Percentiles rank a stretch among this genome's conserved stretches.
Evolutionary conservation across 768 basidiomycete species (phyloP).

Genomic region (Pisolithus sp.): DNA sequence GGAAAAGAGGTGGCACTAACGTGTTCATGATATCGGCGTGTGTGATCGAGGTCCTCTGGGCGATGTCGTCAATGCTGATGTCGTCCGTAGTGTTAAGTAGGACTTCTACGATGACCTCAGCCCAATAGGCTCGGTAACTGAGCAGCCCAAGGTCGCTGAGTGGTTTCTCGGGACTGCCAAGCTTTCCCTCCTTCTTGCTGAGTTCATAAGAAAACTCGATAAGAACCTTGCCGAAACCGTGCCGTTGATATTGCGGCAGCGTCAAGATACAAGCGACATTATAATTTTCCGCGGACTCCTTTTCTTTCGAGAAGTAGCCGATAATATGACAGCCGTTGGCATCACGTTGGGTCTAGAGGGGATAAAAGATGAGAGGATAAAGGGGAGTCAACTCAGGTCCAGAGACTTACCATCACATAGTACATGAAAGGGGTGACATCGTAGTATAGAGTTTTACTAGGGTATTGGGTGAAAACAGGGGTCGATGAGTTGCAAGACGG

Average conservation of each 20-base stretch:
- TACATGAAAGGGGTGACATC: conserved; percentile 99
- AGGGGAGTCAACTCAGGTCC: conserved; percentile 1
- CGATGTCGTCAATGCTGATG: conserved; percentile 94
- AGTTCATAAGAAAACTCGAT: conserved; percentile 99
- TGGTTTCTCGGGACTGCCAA: conserved; percentile 97
- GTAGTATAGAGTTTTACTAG: conserved; percentile 96
- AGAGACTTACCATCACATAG: conserved; percentile 84
- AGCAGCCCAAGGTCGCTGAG: conserved; percentile 90
- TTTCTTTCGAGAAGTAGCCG: conserved; percentile 99
- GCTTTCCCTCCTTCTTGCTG: conserved; percentile 91
- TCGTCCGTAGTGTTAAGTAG: conserved; percentile 66
- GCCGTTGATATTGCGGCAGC: conserved; percentile 96
- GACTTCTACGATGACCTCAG: conserved; percentile 90
- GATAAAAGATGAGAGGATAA: conserved; percentile 11
- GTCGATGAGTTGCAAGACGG: conserved; percentile 9
- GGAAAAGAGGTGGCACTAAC: conserved; percentile 46
- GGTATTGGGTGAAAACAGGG: conserved; percentile 16
- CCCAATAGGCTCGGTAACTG: conserved; percentile 95
- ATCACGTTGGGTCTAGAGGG: conserved; percentile 69
- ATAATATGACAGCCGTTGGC: conserved; percentile 88
- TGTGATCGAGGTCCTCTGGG: conserved; percentile 90
- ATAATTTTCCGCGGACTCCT: conserved; percentile 96
- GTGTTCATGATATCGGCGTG: conserved; percentile 98
- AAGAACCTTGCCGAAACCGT: conserved; percentile 89
- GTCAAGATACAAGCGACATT: conserved; percentile 99